These are phyloP conservation scores for Yamadazyma membranifaciens DNA, from an alignment of 1,139 yeast genomes.

Conservation along the genomic window DNA sequence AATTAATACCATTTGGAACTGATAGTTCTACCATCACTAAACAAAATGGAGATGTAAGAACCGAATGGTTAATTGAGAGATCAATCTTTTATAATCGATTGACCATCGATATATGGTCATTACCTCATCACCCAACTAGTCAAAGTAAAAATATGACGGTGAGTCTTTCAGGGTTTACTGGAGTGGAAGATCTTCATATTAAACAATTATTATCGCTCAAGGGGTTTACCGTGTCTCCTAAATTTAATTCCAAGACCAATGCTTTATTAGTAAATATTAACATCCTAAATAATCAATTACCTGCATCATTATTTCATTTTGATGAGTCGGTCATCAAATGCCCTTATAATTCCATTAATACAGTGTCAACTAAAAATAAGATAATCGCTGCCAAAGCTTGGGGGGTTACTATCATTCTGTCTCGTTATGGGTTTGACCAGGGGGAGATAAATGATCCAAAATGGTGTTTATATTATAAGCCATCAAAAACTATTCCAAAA, in stretches of 20 bases:
- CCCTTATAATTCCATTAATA: slow-evolving; percentile 37
- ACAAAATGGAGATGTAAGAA: slow-evolving; percentile 25
- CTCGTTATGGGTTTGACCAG: not conserved
- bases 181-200: slow-evolving; percentile 76
- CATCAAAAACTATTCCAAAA: not conserved
- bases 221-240: slow-evolving; percentile 50
- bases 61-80: slow-evolving; percentile 89
- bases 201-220: slow-evolving; percentile 57
- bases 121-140: slow-evolving; percentile 48
- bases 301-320: slow-evolving; percentile 18
- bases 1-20: slow-evolving; percentile 14
- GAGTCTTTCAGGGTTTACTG: slow-evolving; percentile 78
- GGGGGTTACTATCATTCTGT: slow-evolving; percentile 16
- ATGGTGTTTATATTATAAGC: slow-evolving; percentile 4
- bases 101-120: slow-evolving; percentile 69
- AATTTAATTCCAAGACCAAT: slow-evolving; percentile 58
- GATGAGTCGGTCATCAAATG: slow-evolving; percentile 34
- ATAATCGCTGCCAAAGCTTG: slow-evolving; percentile 56
- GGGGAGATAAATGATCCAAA: slow-evolving; percentile 1
- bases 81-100: slow-evolving; percentile 60
- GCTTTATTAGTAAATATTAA: slow-evolving; percentile 63
- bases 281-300: slow-evolving; percentile 30
- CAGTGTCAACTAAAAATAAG: slow-evolving; percentile 50
- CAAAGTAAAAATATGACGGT: slow-evolving; percentile 43
- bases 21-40: not conserved